Evolutionary conservation across 2,329 filamentous ascomycete species (phyloP).

Genomic region (Colletotrichum echinochloae): DNA sequence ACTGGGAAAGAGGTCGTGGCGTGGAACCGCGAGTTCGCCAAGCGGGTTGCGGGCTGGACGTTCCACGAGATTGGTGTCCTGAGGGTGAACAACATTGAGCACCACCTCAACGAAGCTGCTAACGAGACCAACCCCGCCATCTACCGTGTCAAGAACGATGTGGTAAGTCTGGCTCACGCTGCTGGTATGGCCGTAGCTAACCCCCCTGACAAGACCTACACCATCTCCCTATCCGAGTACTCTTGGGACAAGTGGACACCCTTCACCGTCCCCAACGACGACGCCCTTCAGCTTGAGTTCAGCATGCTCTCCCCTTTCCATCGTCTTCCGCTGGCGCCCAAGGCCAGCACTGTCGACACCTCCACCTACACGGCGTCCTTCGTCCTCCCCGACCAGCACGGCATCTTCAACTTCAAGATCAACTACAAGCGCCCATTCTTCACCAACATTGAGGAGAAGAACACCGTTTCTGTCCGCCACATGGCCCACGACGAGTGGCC

Average conservation of each 20-base stretch:
- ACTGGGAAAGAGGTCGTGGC: constrained; percentile 68
- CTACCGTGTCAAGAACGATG: constrained; percentile 96
- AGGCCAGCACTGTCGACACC: constrained; percentile 70
- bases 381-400: constrained; percentile 93
- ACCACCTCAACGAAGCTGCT: constrained; percentile 72
- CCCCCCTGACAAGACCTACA: constrained; percentile 76
- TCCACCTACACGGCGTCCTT: constrained; percentile 82
- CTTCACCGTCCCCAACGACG: constrained; percentile 76
- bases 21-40: constrained; percentile 86
- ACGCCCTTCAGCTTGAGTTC: constrained; percentile 93
- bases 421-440: constrained; percentile 98
- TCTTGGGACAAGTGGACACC: constrained; percentile 78
- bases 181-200: constrained; percentile 43
- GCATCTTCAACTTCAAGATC: constrained; percentile 97
- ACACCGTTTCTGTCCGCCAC: constrained; percentile 93
- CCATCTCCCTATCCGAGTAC: constrained; percentile 91
- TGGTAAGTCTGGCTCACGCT: constrained; percentile 74
- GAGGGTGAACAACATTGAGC: constrained; percentile 84
- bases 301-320: constrained; percentile 99
- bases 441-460: constrained; percentile 91
- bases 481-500: constrained; percentile 98
- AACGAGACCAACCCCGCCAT: constrained; percentile 83
- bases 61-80: constrained; percentile 95
- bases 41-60: constrained; percentile 89
- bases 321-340: constrained; percentile 77